These are phyloP conservation scores for Davidsoniella australis DNA, from an alignment of 2,329 filamentous ascomycete genomes.

Conservation along the genomic window DNA sequence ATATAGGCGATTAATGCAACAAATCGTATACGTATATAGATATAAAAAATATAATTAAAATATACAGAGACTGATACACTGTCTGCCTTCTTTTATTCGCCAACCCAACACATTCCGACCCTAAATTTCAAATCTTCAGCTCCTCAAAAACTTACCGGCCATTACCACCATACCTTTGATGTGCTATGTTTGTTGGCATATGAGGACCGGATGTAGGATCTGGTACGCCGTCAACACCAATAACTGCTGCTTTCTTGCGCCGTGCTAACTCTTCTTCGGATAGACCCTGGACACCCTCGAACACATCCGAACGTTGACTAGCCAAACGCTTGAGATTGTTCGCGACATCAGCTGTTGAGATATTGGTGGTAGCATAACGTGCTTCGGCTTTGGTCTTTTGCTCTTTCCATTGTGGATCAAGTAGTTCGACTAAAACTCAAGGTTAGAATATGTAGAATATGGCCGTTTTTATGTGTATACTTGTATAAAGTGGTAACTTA, in stretches of 20 bases:
- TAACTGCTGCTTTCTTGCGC: slow-evolving; percentile 54
- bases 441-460: slow-evolving; percentile 14
- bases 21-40: too few relatives aligned
- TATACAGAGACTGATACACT: too few relatives aligned
- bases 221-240: slow-evolving; percentile 8
- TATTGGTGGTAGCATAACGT: slow-evolving; percentile 68
- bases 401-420: slow-evolving; percentile 91
- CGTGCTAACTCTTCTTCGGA: slow-evolving; percentile 58
- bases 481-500: slow-evolving; percentile 23
- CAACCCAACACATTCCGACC: too few relatives aligned
- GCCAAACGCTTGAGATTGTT: slow-evolving; percentile 92
- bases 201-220: slow-evolving; percentile 7
- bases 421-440: slow-evolving; percentile 52
- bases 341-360: slow-evolving; percentile 73
- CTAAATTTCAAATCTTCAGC: too few relatives aligned
- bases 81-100: too few relatives aligned
- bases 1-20: too few relatives aligned
- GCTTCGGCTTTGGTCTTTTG: slow-evolving; percentile 80
- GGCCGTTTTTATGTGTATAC: too few relatives aligned
- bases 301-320: slow-evolving; percentile 73
- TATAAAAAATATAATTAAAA: too few relatives aligned
- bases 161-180: background rate
- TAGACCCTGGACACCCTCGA: slow-evolving; percentile 56
- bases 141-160: background rate
- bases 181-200: slow-evolving; percentile 6